Base-by-base conservation (phyloP, 106 monocot species). In the Allium sativum region DNA sequence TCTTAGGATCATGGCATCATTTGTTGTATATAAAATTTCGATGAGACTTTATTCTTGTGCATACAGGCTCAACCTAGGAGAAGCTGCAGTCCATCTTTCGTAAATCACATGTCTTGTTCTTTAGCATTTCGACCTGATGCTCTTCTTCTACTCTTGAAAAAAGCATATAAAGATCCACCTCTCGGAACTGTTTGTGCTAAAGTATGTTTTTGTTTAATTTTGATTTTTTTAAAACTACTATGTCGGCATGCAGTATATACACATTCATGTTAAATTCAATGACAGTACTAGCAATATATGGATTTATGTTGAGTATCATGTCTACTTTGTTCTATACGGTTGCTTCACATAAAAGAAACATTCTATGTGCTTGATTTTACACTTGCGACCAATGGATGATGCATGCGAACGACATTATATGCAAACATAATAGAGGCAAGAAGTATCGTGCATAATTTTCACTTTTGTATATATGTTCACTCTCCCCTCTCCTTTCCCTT, bases 121-220 rank as follows among this genome's bases (percentile, higher is more conserved):
- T 42, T 87, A 63, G 91, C 80, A 61, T 96, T 91, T 85, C 91
- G 84, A 14, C 62, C 77, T 79, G 96, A 96, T 72, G 67, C 73
- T 63, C 76, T 82, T 45, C 62, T 96, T 46, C 53, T 82, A 45
- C 77, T 96, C 44, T 68, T 91, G 66, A 84, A 84, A 71, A 90
- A 82, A 76, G 91, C 87, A 55, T 80, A 76, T 57, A 87, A 70
- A 56, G 91, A 96, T 72, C 62, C 70, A 21, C 53, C 72, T 73
- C 91, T 96, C 67, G 91, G 84, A 69, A 66, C 61, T 73, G 76
- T 96, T 71, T 91, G 91, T 55, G 77, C 77, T 22, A 62, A 51
- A 54, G 96, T 96, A 84, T 65, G 91, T 81, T 51, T 64, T 44
- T 9, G 40, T 61, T 21, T 48, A 54, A n/a, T 7, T 42, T 44